phyloP scores from a whole-genome alignment of 192 early-diverging fungal species.

The Coemansia sp. region DNA sequence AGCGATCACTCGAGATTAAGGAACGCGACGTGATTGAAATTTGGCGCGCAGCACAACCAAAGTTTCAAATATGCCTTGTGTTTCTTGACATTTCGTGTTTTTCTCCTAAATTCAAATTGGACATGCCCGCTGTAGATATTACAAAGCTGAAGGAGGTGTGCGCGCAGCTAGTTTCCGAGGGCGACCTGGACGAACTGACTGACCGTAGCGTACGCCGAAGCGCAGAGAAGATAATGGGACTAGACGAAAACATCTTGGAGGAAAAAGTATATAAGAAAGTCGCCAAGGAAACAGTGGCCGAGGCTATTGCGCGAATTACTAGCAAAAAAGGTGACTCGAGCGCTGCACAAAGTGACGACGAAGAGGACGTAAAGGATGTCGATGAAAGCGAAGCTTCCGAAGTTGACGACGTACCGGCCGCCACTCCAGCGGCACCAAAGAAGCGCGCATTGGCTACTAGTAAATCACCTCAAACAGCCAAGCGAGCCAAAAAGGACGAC shows the following conservation, averaged over 20 bases:
- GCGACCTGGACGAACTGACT: constrained; percentile 39
- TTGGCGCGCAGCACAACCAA: constrained; percentile 1
- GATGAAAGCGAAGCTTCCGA: constrained; percentile 22
- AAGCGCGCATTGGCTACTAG: constrained; percentile 10
- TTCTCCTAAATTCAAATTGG: background rate
- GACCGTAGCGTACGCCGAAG: constrained; percentile 33
- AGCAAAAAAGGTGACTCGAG: background rate
- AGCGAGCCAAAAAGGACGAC: constrained; percentile 12
- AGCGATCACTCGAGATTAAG: background rate
- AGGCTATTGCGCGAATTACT: constrained; percentile 9
- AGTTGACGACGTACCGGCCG: constrained; percentile 16
- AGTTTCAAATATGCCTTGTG: background rate
- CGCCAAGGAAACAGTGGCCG: constrained; percentile 25
- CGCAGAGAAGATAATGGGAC: constrained; percentile 31
- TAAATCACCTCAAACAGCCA: constrained; percentile 12
- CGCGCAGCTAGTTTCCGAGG: constrained; percentile 27
- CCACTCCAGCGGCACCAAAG: background rate
- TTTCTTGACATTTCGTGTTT: background rate
- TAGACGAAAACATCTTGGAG: constrained; percentile 31
- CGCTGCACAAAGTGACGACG: background rate
- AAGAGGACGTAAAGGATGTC: background rate
- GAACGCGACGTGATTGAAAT: constrained; percentile 2
- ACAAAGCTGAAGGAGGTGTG: constrained; percentile 24
- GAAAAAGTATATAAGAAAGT: constrained; percentile 33
- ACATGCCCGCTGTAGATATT: constrained; percentile 21